Evolutionary conservation across 345 rosid species (phyloP).

Genomic region (Hibiscus syriacus): DNA sequence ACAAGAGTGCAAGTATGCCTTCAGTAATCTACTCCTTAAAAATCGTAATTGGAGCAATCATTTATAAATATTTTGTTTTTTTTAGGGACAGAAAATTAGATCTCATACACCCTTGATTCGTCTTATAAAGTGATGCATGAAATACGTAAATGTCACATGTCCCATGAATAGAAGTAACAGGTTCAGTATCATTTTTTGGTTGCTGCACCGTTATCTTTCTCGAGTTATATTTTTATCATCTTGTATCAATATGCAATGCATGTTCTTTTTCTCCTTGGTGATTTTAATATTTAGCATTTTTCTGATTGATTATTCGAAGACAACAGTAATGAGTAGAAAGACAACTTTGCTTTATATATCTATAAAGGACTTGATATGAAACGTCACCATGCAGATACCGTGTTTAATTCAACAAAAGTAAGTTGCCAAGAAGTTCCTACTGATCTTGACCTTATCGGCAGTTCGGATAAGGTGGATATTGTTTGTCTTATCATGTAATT

Average conservation of each 20-base stretch:
- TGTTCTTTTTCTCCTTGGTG: not conserved
- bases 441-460: conserved; percentile 11
- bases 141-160: not conserved
- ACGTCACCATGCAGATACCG: conserved; percentile 21
- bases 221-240: not conserved
- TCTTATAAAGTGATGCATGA: not conserved
- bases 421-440: conserved; percentile 20
- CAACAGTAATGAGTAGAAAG: not conserved
- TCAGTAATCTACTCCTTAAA: not conserved
- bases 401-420: conserved; percentile 22
- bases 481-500: not conserved
- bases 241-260: not conserved
- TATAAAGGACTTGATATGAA: conserved; percentile 6
- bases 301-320: not conserved
- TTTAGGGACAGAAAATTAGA: not conserved
- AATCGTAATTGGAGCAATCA: not conserved
- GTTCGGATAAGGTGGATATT: conserved; percentile 25
- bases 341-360: not conserved
- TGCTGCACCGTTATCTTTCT: not conserved
- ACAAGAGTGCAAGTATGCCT: conserved; percentile 30
- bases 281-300: not conserved
- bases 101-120: no score
- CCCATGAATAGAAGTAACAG: not conserved
- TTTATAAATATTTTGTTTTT: not conserved
- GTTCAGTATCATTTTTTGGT: not conserved